Evolutionary conservation across 257 asterid species (phyloP).

Genomic region (Ballota nigra): DNA sequence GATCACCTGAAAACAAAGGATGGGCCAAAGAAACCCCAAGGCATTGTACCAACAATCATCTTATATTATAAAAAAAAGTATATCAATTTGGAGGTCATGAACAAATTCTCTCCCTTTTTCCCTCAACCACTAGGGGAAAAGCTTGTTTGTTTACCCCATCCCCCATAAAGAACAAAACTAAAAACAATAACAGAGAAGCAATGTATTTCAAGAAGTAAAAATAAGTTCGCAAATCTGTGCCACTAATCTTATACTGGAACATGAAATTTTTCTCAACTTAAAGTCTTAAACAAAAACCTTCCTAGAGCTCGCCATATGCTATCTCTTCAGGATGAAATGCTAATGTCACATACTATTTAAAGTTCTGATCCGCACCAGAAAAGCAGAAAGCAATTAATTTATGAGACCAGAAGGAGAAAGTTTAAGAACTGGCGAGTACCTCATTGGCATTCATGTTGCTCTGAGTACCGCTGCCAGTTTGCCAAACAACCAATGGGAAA

Average conservation of each 20-base stretch:
- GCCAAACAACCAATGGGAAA: conserved; percentile 98
- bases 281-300: conserved; percentile 8
- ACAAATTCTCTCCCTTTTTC: background rate
- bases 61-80: background rate
- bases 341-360: background rate
- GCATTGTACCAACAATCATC: background rate
- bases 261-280: background rate
- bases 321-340: background rate
- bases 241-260: background rate
- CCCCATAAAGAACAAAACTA: background rate
- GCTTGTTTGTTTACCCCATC: background rate
- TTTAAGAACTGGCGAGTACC: conserved; percentile 43
- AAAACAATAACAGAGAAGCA: background rate
- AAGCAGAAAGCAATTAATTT: background rate
- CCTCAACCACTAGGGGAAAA: background rate
- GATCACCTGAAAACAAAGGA: background rate
- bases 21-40: conserved; percentile 6
- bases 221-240: background rate
- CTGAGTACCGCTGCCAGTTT: conserved; percentile 99
- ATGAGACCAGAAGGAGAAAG: conserved; percentile 15
- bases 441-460: conserved; percentile 99
- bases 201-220: background rate
- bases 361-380: conserved; percentile 8
- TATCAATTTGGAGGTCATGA: background rate
- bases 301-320: background rate